Conservation (phyloP, 1,284 basidiomycete genomes). For the Pisolithus thermaeus region DNA sequence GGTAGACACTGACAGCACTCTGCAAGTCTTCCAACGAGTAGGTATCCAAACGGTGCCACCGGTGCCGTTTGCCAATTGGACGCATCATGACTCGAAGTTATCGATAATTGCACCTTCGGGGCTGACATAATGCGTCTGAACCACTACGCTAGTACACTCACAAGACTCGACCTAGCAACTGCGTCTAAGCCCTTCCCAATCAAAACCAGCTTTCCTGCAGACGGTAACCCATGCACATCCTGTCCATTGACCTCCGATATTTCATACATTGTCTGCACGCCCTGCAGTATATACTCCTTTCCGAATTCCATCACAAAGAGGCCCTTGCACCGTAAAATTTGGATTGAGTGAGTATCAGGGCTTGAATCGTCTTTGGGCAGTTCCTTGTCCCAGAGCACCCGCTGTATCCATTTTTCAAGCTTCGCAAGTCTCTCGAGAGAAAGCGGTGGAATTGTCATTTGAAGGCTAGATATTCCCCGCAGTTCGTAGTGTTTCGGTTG, state of each 20-base stretch:
- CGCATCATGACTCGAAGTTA: too few species aligned
- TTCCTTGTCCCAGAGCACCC: constrained; percentile 57
- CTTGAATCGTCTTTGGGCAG: background rate
- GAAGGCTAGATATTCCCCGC: constrained; percentile 67
- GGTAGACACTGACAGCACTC: background rate
- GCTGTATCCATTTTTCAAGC: constrained; percentile 76
- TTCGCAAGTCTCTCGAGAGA: constrained; percentile 36
- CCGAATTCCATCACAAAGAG: constrained; percentile 53
- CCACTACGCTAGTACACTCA: constrained; percentile 21
- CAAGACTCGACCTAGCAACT: constrained; percentile 46
- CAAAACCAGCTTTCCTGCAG: constrained; percentile 75
- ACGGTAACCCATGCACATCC: constrained; percentile 42
- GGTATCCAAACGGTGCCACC: too few species aligned
- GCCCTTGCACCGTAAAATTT: constrained; percentile 82
- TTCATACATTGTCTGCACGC: constrained; percentile 84
- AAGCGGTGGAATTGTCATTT: constrained; percentile 59
- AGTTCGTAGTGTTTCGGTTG: constrained; percentile 49
- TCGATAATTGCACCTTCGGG: too few species aligned
- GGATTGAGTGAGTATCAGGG: constrained; percentile 28
- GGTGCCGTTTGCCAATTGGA: too few species aligned
- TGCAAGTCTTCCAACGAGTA: too few species aligned
- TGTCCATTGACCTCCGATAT: constrained; percentile 43
- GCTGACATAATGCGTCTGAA: background rate
- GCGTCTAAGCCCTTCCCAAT: constrained; percentile 76
- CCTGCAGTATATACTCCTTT: constrained; percentile 71